Evolutionary conservation across 495 filamentous ascomycete species (phyloP).

Genomic region (Neurospora sp.): DNA sequence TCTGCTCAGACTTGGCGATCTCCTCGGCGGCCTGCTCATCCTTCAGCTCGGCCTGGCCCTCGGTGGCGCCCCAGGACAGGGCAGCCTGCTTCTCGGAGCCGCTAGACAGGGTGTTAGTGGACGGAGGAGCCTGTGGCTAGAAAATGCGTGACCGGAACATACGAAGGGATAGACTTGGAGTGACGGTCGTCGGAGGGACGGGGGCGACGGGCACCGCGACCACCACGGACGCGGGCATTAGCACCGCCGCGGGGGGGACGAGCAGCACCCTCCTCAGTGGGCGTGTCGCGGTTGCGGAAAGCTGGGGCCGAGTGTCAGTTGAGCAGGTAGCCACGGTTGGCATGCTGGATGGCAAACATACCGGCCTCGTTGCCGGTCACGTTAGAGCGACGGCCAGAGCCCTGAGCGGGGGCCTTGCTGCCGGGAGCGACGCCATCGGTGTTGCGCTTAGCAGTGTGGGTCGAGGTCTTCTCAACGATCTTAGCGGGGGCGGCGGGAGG

Average conservation of each 20-base stretch:
- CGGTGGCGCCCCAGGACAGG: conserved; percentile 79
- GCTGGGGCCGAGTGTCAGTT: conserved; percentile 39
- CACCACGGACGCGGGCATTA: conserved; percentile 51
- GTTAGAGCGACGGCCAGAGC: conserved; percentile 41
- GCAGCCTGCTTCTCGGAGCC: conserved; percentile 89
- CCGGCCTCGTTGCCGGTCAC: conserved; percentile 72
- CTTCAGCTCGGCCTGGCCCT: conserved; percentile 68
- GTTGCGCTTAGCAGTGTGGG: conserved; percentile 82
- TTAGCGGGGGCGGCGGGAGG: conserved; percentile 68
- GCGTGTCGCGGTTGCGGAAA: conserved; percentile 71
- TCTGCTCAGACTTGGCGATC: conserved; percentile 74
- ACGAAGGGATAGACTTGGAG: conserved; percentile 63
- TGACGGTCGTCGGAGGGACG: conserved; percentile 71
- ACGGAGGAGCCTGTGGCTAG: not conserved
- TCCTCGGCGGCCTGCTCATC: conserved; percentile 83
- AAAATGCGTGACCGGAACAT: conserved; percentile 19
- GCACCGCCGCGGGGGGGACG: conserved; percentile 34
- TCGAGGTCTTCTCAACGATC: conserved; percentile 73
- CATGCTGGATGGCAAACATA: conserved; percentile 26
- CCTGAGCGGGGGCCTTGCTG: conserved; percentile 33
- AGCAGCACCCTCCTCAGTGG: conserved; percentile 57
- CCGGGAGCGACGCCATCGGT: conserved; percentile 63
- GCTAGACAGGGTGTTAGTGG: conserved; percentile 13
- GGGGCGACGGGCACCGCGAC: conserved; percentile 35
- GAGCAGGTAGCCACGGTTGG: not conserved